These are phyloP conservation scores for Posidonia oceanica DNA, from an alignment of 116 monocot genomes.

Conservation along the genomic window DNA sequence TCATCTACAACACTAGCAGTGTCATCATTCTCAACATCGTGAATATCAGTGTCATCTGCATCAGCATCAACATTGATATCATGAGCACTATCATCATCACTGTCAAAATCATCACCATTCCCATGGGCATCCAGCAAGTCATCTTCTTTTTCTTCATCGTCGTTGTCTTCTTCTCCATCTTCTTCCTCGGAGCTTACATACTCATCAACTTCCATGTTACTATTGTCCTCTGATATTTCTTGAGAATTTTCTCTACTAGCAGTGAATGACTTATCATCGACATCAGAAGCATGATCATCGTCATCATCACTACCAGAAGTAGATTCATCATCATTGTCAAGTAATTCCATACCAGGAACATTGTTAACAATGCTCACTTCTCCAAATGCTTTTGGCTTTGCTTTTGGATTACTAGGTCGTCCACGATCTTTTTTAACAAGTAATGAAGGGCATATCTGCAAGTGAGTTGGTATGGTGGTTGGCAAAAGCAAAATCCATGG, in stretches of 20 bases:
- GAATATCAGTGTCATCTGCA: slow-evolving; percentile 15
- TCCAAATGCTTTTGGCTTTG: slow-evolving; percentile 89
- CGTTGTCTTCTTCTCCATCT: slow-evolving; percentile 23
- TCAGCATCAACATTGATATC: slow-evolving; percentile 15
- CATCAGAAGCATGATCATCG: slow-evolving; percentile 8
- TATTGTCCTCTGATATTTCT: neutral
- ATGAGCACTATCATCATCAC: slow-evolving; percentile 11
- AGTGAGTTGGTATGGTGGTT: slow-evolving; percentile 1
- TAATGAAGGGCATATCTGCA: slow-evolving; percentile 82
- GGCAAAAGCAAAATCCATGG: neutral
- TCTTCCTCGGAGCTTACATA: slow-evolving; percentile 10
- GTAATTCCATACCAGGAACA: slow-evolving; percentile 75
- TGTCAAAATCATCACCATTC: slow-evolving; percentile 16
- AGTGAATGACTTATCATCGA: neutral
- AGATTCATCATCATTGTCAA: slow-evolving; percentile 36
- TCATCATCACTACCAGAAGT: slow-evolving; percentile 22
- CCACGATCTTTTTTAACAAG: slow-evolving; percentile 93
- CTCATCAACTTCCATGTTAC: neutral
- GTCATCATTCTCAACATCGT: slow-evolving; percentile 4
- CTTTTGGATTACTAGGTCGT: slow-evolving; percentile 68
- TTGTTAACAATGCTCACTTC: slow-evolving; percentile 50
- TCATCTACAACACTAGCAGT: neutral
- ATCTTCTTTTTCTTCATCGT: slow-evolving; percentile 7
- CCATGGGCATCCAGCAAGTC: neutral
- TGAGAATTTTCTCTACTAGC: neutral